phyloP scores from a whole-genome alignment of 495 filamentous ascomycete genomes.

The Aspergillus saccharolyticus region DNA sequence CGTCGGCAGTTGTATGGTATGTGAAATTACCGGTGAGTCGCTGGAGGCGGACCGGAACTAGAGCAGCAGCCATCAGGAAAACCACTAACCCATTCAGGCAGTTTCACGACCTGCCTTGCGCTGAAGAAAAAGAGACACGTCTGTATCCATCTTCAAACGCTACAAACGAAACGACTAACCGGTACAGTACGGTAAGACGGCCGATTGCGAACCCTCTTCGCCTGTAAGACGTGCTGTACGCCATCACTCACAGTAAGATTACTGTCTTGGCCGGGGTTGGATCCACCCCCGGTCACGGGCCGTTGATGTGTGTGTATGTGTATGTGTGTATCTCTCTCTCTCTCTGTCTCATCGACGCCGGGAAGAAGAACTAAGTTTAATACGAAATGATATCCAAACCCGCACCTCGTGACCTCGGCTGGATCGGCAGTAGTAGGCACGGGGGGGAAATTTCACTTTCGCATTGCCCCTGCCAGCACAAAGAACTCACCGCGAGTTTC shows the following conservation, averaged over 20 bases:
- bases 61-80: not conserved
- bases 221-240: no score
- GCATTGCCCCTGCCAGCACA: not conserved
- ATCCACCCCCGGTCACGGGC: not conserved
- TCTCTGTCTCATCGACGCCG: not conserved
- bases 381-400: constrained; percentile 11
- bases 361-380: constrained; percentile 5
- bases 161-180: no score
- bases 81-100: constrained; percentile 1
- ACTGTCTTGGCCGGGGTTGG: not conserved
- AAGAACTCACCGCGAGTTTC: not conserved
- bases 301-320: no score
- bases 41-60: not conserved
- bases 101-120: not conserved
- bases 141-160: no score
- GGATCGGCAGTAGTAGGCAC: constrained; percentile 5
- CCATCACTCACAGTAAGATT: not conserved
- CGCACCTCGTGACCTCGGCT: constrained; percentile 12
- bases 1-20: constrained; percentile 3
- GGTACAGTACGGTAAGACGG: no score
- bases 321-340: not conserved
- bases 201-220: no score
- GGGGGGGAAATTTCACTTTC: not conserved
- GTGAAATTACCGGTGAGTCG: constrained; percentile 7
- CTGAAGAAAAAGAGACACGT: not conserved